These are phyloP conservation scores for Dactylis glomerata DNA, from an alignment of 176 grass and related monocot genomes.

Conservation along the genomic window DNA sequence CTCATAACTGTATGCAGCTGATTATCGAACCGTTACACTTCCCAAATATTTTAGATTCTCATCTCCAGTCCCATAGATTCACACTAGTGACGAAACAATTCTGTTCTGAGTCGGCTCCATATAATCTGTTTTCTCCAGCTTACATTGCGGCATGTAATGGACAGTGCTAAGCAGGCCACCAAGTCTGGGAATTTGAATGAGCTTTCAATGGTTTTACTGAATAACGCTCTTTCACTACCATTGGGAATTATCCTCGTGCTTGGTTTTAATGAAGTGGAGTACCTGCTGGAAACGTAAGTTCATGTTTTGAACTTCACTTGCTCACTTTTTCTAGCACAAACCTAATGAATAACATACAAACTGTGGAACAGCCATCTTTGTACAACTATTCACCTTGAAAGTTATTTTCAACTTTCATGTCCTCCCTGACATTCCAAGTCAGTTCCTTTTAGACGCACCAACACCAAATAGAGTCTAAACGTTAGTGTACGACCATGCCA, in stretches of 20 bases:
- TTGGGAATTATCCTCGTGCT: constrained; percentile 78
- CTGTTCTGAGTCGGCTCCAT: background rate
- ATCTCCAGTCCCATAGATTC: background rate
- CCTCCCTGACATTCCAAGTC: background rate
- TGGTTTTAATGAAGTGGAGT: constrained; percentile 78
- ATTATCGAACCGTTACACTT: background rate
- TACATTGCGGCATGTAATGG: constrained; percentile 88
- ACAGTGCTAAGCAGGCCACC: constrained; percentile 89
- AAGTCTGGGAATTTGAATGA: constrained; percentile 95
- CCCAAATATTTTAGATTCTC: constrained; percentile 5
- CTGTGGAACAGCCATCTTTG: background rate
- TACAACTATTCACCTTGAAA: background rate
- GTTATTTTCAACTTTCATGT: background rate
- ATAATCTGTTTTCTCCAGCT: constrained; percentile 57
- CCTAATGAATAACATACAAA: background rate
- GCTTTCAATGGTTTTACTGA: constrained; percentile 95
- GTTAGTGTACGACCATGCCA: background rate
- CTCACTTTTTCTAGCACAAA: background rate
- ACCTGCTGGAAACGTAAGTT: constrained; percentile 82
- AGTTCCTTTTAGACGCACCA: background rate
- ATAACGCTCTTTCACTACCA: constrained; percentile 85
- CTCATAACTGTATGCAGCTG: background rate
- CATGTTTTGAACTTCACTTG: constrained; percentile 13
- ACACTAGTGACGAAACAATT: background rate
- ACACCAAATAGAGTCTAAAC: background rate